Conservation (phyloP, 2,329 filamentous ascomycete species). For the Sclerotinia sclerotiorum region DNA sequence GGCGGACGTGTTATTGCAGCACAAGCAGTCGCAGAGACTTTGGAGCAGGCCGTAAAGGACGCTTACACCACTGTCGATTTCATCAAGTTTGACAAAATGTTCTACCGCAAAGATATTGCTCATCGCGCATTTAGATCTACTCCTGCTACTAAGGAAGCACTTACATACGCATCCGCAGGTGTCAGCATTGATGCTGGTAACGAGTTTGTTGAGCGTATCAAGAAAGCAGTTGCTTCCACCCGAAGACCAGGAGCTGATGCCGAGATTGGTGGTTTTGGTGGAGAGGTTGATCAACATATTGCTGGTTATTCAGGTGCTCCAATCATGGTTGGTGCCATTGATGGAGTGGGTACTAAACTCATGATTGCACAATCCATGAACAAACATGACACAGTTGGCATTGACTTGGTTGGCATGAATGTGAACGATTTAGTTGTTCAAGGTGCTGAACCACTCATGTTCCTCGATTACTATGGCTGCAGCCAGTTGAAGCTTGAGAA, state of each 20-base stretch:
- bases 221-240: conserved; percentile 82
- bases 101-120: conserved; percentile 85
- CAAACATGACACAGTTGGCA: conserved; percentile 91
- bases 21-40: conserved; percentile 73
- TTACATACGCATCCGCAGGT: conserved; percentile 91
- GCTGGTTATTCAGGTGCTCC: conserved; percentile 75
- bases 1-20: conserved; percentile 92
- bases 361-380: conserved; percentile 89
- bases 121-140: conserved; percentile 63
- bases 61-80: conserved; percentile 81
- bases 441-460: conserved; percentile 90
- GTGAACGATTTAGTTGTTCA: conserved; percentile 97
- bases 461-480: conserved; percentile 97
- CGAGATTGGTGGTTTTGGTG: conserved; percentile 83
- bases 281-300: conserved; percentile 73
- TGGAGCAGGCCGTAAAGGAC: conserved; percentile 79
- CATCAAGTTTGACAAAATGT: conserved; percentile 63
- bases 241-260: conserved; percentile 84
- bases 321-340: conserved; percentile 88
- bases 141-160: conserved; percentile 46
- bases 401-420: conserved; percentile 83
- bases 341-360: conserved; percentile 95
- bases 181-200: conserved; percentile 96
- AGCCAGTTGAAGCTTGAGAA: conserved; percentile 77
- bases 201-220: conserved; percentile 87